Conservation (phyloP, 2,329 filamentous ascomycete genomes). For the Nigrospora sphaerica region DNA sequence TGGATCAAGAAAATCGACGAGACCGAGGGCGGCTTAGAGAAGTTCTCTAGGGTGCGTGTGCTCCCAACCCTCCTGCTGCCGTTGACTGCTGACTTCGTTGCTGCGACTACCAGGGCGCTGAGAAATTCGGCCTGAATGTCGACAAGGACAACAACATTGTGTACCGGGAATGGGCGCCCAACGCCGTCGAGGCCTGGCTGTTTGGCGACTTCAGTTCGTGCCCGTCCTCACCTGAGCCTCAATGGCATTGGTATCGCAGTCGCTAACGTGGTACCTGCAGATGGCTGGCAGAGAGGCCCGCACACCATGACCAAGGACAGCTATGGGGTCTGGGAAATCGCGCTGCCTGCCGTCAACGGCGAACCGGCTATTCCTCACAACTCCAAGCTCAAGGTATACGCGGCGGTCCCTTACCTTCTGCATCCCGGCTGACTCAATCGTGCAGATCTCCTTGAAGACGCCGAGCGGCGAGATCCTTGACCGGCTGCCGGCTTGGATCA, state of each 20-base stretch:
- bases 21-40: slow-evolving; percentile 80
- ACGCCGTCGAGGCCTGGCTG: slow-evolving; percentile 74
- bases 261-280: slow-evolving; percentile 32
- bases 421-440: not conserved
- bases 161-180: slow-evolving; percentile 96
- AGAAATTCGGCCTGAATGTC: slow-evolving; percentile 81
- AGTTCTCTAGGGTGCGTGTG: slow-evolving; percentile 70
- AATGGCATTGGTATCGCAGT: not conserved
- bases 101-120: slow-evolving; percentile 57
- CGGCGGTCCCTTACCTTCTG: not conserved
- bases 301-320: slow-evolving; percentile 82
- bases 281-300: slow-evolving; percentile 78
- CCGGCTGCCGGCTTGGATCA: slow-evolving; percentile 93
- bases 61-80: not conserved
- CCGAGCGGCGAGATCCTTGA: slow-evolving; percentile 77
- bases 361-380: slow-evolving; percentile 80
- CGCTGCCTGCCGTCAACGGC: slow-evolving; percentile 65
- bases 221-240: not conserved
- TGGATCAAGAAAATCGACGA: slow-evolving; percentile 84
- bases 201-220: slow-evolving; percentile 87
- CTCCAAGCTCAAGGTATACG: slow-evolving; percentile 85
- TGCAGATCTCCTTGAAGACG: slow-evolving; percentile 73
- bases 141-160: slow-evolving; percentile 74
- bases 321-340: slow-evolving; percentile 83
- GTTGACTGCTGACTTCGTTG: slow-evolving; percentile 4